Conservation (phyloP, 345 rosid species). For the Eutrema heterophyllum region DNA sequence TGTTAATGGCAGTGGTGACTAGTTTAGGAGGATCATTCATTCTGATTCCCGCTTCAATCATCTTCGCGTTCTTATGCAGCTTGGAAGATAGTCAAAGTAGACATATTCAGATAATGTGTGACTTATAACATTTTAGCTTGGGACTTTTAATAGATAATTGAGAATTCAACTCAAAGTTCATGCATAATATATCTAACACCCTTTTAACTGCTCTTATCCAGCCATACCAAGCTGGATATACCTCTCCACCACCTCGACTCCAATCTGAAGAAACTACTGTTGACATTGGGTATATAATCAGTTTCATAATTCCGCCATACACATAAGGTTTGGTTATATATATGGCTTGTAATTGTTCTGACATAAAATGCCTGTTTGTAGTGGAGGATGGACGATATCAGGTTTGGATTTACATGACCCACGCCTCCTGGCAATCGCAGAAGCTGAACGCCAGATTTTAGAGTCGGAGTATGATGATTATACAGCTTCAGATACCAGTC, state of each 20-base stretch:
- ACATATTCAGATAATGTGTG: neutral
- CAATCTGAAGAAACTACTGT: constrained; percentile 61
- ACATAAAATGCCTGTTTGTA: constrained; percentile 17
- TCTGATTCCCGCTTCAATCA: neutral
- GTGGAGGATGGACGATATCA: constrained; percentile 91
- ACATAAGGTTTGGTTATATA: neutral
- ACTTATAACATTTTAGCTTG: neutral
- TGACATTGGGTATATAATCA: constrained; percentile 77
- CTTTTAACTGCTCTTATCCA: constrained; percentile 31
- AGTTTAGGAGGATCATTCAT: neutral
- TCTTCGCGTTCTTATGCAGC: neutral
- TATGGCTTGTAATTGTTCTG: neutral
- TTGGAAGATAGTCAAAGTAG: neutral
- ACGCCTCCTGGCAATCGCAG: constrained; percentile 79
- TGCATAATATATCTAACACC: neutral
- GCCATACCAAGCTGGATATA: constrained; percentile 84
- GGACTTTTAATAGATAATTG: neutral
- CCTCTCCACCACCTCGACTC: constrained; percentile 63
- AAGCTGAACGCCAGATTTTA: constrained; percentile 83
- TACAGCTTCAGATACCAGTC: constrained; percentile 69
- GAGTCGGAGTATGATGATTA: constrained; percentile 86
- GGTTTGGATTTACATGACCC: constrained; percentile 87
- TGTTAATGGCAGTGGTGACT: neutral
- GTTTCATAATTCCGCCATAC: neutral
- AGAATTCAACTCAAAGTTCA: neutral